Evolutionary conservation across 768 basidiomycete genomes (phyloP).

Genomic region (Pleurotus giganteus): DNA sequence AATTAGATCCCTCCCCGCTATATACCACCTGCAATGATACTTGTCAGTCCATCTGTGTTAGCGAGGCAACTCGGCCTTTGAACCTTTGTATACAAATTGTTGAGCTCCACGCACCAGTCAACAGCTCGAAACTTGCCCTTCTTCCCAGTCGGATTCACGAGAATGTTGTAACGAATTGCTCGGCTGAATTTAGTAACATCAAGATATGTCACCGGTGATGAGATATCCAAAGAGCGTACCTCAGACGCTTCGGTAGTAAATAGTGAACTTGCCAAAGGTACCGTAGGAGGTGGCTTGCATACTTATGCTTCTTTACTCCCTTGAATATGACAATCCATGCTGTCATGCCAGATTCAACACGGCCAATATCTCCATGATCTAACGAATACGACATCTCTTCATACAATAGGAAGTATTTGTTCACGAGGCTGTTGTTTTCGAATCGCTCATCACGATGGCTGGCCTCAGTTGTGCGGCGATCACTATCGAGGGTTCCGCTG

Average conservation of each 20-base stretch:
- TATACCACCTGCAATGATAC: background rate
- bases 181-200: constrained; percentile 6
- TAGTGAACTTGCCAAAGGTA: constrained; percentile 20
- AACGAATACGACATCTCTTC: constrained; percentile 26
- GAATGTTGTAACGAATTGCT: constrained; percentile 19
- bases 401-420: constrained; percentile 27
- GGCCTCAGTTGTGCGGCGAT: background rate
- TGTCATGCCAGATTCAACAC: constrained; percentile 23
- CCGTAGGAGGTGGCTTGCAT: constrained; percentile 19
- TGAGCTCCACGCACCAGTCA: constrained; percentile 26
- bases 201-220: background rate
- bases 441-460: constrained; percentile 17
- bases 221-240: constrained; percentile 7
- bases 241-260: constrained; percentile 15
- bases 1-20: constrained; percentile 18
- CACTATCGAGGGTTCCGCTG: background rate
- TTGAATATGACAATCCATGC: constrained; percentile 29
- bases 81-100: constrained; percentile 30
- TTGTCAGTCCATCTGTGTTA: too few relatives aligned
- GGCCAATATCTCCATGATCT: constrained; percentile 29
- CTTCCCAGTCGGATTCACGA: constrained; percentile 23
- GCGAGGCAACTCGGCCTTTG: too few relatives aligned
- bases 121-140: constrained; percentile 17
- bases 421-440: constrained; percentile 20
- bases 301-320: constrained; percentile 28